Conservation (phyloP, 805 yeast species). For the Komagataella pseudopastoris region DNA sequence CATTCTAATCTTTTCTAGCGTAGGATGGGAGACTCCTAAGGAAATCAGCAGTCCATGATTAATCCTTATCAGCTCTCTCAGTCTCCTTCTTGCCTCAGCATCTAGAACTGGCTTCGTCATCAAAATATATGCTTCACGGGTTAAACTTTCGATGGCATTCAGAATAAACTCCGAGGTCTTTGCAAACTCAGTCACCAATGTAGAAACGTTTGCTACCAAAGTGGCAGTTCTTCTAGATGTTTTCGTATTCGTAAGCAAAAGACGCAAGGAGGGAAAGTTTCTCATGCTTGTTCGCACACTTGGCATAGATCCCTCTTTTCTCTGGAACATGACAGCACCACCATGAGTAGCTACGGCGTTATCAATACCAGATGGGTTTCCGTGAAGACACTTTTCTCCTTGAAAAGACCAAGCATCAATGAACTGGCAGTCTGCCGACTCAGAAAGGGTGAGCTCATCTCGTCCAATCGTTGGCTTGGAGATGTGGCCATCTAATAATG, state of each 20-base stretch:
- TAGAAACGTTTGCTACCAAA: conserved; percentile 66
- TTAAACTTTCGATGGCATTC: conserved; percentile 63
- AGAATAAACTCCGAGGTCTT: conserved; percentile 42
- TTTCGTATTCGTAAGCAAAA: conserved; percentile 72
- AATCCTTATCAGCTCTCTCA: conserved; percentile 55
- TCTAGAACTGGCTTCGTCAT: conserved; percentile 41
- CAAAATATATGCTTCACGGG: conserved; percentile 57
- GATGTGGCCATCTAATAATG: conserved; percentile 45
- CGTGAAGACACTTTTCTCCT: conserved; percentile 94
- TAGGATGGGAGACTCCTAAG: conserved; percentile 86
- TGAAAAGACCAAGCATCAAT: conserved; percentile 81
- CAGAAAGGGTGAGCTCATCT: conserved; percentile 20
- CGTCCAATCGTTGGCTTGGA: conserved; percentile 19
- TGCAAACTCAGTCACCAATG: conserved; percentile 38
- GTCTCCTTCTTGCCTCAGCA: conserved; percentile 21
- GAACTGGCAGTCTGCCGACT: conserved; percentile 32
- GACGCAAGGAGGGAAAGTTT: conserved; percentile 58
- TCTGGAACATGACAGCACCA: conserved; percentile 86
- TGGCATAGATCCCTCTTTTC: conserved; percentile 41
- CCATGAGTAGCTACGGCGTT: conserved; percentile 94
- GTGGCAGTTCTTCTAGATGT: conserved; percentile 83
- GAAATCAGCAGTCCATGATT: conserved; percentile 84
- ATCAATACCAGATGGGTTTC: conserved; percentile 94
- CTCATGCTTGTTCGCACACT: conserved; percentile 56
- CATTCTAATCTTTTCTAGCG: conserved; percentile 62